Base-by-base conservation (phyloP, 2,329 filamentous ascomycete species). In the Pseudocercospora cruenta region DNA sequence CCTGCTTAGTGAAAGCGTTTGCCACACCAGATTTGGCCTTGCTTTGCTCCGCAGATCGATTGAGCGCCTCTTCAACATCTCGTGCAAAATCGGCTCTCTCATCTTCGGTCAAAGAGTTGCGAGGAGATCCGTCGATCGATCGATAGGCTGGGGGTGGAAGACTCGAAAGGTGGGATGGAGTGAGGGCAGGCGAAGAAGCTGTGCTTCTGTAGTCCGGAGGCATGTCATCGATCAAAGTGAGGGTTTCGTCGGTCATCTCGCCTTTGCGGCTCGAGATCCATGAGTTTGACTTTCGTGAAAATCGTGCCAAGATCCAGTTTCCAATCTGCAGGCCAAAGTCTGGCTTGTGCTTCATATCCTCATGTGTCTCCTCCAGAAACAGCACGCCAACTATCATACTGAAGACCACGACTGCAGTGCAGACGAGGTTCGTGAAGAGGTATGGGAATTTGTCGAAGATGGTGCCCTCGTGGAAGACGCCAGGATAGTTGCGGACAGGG, bases 361-460 rank as follows among this genome's bases (percentile, higher is more conserved):
- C 86, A 76, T 99, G 95, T 1, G 95, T 98, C 81, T 99, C 95
- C 77, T 99, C 93, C 63, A 99, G 84, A 76, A 97, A 97, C 21
- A 97, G 80, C 62, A 96, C 83, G 19, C 94, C 94, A 61, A 95
- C 85, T 3, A 90, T 77, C 55, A 97, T 89, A 19, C 93, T 92
- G 68, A 91, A 83, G 45, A 90, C 80, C 9, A 96, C 90, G 16
- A 95, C 88, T n/a, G 83, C 82, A 33, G 93, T 90, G 79, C 93
- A 96, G 71, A 97, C 91, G n/a, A 97, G 80, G 78, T 97, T 97
- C 39, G 94, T 93, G 58, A 97, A 86, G 45, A 98, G 86, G 79
- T 97, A 99, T 0, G 95, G 95, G 78, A 90, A 98, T 45, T 82
- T 83, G 63, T 94, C 93, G 84, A 95, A 96, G 65, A 98, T 86